Evolutionary conservation across 1,139 yeast genomes (phyloP), one percentile per base, ranked within the genome.

Genomic region (Hyphopichia pseudoburtonii): DNA sequence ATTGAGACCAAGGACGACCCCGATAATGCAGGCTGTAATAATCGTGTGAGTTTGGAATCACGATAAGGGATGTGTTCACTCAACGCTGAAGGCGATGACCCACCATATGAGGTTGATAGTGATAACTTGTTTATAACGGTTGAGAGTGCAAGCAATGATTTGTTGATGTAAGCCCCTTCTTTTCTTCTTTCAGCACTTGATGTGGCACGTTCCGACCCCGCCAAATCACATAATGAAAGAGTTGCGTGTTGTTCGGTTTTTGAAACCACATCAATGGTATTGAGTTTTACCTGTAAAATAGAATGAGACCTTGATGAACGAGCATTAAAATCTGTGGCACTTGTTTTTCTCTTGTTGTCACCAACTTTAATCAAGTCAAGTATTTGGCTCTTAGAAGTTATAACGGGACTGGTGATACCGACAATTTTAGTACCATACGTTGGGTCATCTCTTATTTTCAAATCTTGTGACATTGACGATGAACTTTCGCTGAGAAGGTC

Each of bases 241-340:
- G 92, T 82, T 25, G 92, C 76, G 35, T 71, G 62, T 14, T 69
- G 67, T 40, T 74, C 78, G 1, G 63, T 57, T 8, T 73, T 72
- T 2, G 67, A 59, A 1, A 52, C 42, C 30, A 66, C 37, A 51
- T 74, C 73, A 3, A 73, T 61, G 1, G 73, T 57, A 9, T 70
- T 70, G 19, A 90, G 60, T 41, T 78, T 70, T 15, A 90, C 73
- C 54, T 87, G 83, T n/a, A 89, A 77, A 25, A 89, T 86, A 0
- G 97, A 95, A 60, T 92, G 98, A 1, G 96, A 87, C 46, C 98
- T 75, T 1, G 97, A 88, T 9, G 95, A 85, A 43, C 94, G 73
- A 4, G 81, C 64, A 56, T 90, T 90, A 60, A 77, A 90, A 57
- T 90, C 96, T 2, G 97, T 90, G 29, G 90, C 88, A 32, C 94